Evolutionary conservation across 1,284 basidiomycete genomes (phyloP), one percentile per base, ranked within the genome.

Genomic region (Microbotryum scabiosae): DNA sequence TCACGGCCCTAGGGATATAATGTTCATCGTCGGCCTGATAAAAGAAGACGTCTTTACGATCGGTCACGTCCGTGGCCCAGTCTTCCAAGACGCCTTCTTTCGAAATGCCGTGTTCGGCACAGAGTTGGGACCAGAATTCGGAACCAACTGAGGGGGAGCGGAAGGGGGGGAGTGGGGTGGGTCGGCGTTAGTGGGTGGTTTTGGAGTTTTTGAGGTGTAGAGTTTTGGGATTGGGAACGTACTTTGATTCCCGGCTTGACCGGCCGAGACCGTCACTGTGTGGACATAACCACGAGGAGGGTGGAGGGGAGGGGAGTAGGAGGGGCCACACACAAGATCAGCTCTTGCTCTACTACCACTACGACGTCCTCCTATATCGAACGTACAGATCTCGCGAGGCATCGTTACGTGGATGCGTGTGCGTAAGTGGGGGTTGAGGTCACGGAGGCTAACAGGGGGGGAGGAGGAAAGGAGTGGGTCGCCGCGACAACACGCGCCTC

Each of bases 21-120:
- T 97, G 94, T 75, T 98, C 96, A 74, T 99, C 96, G 75, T 99
- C 96, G 14, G 96, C 96, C 75, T 98, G 96, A 76, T 99, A 99
- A 78, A 99, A 99, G 78, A 99, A 99, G 48, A 97, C 94, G 76
- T 99, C 96, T 73, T 98, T 99, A 70, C 96, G 81, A 76, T 98
- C 96, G 28, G 61, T 66, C 44, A 62, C 45, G 71, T 93, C 90
- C 4, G 87, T 88, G 3, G 90, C 90, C 88, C 88, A 93, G 67
- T 96, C 91, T 75, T 96, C 90, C 47, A 94, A 82, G 63, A 90
- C 90, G 48, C 93, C 92, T 70, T 91, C 87, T 59, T 87, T 87
- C 73, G 84, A 91, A 78, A 97, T 97, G 26, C 93, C 93, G 73
- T 97, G 92, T 77, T 97, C 92, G 21, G 89, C 88, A 70, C 93